Evolutionary conservation across 495 filamentous ascomycete species (phyloP).

Genomic region (Baudoinia panamericana): DNA sequence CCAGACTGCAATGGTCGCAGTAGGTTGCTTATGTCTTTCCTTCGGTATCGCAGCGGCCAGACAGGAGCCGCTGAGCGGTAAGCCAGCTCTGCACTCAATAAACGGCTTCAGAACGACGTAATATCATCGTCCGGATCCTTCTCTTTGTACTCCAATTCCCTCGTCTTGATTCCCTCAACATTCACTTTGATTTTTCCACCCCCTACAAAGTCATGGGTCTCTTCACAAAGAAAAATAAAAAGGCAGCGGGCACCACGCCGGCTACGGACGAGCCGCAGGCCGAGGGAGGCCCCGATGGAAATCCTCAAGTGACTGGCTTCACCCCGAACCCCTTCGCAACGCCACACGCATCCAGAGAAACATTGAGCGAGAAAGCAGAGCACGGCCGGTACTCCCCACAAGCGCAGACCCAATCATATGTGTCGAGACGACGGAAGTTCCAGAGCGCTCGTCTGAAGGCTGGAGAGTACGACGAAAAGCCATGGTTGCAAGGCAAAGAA

Average conservation of each 20-base stretch:
- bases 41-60: no score
- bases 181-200: no score
- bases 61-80: no score
- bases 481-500: neutral
- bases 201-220: no score
- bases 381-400: neutral
- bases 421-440: neutral
- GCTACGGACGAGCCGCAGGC: neutral
- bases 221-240: neutral
- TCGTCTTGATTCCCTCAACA: no score
- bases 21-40: no score
- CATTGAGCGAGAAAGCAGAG: neutral
- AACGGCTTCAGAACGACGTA: no score
- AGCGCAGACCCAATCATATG: neutral
- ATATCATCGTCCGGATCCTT: no score
- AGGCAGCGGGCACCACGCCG: neutral
- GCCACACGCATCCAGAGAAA: neutral
- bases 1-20: no score
- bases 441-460: neutral
- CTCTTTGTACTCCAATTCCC: no score
- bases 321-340: neutral
- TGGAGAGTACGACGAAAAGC: slow-evolving; percentile 2
- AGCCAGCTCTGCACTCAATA: no score
- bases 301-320: neutral
- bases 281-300: no score